Base-by-base conservation (phyloP, 192 early-diverging fungal genomes). In the Dissophora globulifera region DNA sequence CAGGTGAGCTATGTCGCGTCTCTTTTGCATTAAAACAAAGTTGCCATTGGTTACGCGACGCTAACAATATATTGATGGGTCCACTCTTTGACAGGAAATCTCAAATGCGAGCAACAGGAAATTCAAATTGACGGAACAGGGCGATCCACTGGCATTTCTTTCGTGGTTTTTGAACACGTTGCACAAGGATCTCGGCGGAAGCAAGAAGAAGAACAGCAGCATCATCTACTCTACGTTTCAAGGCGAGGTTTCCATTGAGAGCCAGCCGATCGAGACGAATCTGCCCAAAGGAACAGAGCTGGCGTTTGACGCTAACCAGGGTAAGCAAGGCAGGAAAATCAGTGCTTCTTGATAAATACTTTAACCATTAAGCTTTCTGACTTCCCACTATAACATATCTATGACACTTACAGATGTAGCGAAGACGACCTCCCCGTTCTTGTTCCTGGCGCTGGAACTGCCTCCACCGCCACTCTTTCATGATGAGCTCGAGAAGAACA, bases 121-220 rank as follows among this genome's bases (percentile, higher is more conserved):
- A 45, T 99, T 97, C 75, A 85, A 86, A 33, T 74, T 97, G 20
- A 91, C 90, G 4, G 82, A 86, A 43, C 93, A 95, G 64, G 84
- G 87, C 19, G 96, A 99, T 78, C 89, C 93, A 2, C 86, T 95
- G 45, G 94, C 95, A 10, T 92, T 98, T 58, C 68, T 97, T 5
- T 87, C 89, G 6, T 99, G 97, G 97, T 89, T 98, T 42, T 81
- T 99, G 43, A 98, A 99, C 70, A 81, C 90, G 15, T 52, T 99
- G 53, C 97, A 99, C 67, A 81, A 78, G 17, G 95, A 92, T 48
- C 81, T 99, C 19, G 93, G 92, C 23, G 95, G 95, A 12, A 86
- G 86, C 11, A 88, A 80, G 59, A 96, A 95, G 63, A 72, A 72
- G 42, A 75, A 82, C 25, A 90, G 87, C 60, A 95, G 92, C 78